These are phyloP conservation scores for Arthroderma sp. DNA, from an alignment of 2,329 filamentous ascomycete genomes.

Conservation along the genomic window DNA sequence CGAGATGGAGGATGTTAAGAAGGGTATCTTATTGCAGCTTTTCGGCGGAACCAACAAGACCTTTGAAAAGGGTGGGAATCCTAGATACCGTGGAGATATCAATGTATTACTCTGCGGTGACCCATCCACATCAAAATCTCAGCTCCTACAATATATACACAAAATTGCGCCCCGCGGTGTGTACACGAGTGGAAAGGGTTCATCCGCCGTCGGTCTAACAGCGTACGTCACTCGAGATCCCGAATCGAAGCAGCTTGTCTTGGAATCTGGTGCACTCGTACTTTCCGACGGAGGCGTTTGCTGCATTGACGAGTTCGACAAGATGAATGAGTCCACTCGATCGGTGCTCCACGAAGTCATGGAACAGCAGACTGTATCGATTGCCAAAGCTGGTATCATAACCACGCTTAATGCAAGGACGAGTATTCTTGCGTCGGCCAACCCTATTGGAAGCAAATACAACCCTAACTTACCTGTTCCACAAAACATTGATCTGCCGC, in stretches of 20 bases:
- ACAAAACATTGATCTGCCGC: constrained; percentile 94
- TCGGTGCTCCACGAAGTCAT: constrained; percentile 69
- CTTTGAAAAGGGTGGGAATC: constrained; percentile 90
- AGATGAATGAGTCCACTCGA: constrained; percentile 62
- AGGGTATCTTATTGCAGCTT: constrained; percentile 88
- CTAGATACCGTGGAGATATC: constrained; percentile 92
- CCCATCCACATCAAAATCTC: constrained; percentile 91
- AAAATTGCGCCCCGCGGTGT: constrained; percentile 87
- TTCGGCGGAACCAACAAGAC: constrained; percentile 98
- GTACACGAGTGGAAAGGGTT: constrained; percentile 64
- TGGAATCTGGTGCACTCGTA: constrained; percentile 61
- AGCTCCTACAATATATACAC: constrained; percentile 87
- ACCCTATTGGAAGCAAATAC: constrained; percentile 95
- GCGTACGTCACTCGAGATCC: constrained; percentile 66
- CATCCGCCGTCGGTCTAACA: constrained; percentile 61
- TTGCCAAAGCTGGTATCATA: constrained; percentile 66
- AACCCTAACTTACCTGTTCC: constrained; percentile 91
- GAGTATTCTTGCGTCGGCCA: constrained; percentile 90
- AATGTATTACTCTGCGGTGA: constrained; percentile 95
- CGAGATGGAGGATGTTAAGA: constrained; percentile 98
- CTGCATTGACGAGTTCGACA: constrained; percentile 70
- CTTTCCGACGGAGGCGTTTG: constrained; percentile 63
- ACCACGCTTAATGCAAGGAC: constrained; percentile 89
- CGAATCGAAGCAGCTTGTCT: constrained; percentile 58
- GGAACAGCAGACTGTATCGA: constrained; percentile 68